A percentile compares a stretch with the other conserved stretches of the same genome.
Evolutionary conservation across 352 stramenopile species (phyloP).

Genomic region (Lagenidium sp.): DNA sequence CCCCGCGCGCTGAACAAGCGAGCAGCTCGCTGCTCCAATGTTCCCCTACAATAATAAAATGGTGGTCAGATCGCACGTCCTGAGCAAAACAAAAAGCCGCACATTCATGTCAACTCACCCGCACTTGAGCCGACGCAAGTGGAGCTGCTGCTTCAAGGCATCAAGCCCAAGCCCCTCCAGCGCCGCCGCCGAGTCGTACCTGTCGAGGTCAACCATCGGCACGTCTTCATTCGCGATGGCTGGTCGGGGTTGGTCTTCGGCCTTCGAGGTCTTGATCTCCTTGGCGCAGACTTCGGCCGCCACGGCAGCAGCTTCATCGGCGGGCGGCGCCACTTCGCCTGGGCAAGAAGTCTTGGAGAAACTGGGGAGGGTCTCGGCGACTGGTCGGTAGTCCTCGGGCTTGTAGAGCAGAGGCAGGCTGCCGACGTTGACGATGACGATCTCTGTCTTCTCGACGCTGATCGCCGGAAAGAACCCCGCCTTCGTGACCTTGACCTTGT

Average conservation of each 20-base stretch:
- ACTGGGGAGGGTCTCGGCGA: conserved; percentile 28
- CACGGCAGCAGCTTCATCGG: neutral
- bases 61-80: no score
- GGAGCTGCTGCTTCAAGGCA: conserved; percentile 88
- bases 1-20: conserved; percentile 91
- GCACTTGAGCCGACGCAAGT: conserved; percentile 93
- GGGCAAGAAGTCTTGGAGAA: conserved; percentile 2
- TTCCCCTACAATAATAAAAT: conserved; percentile 60
- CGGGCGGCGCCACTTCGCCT: neutral
- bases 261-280: conserved; percentile 4
- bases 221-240: conserved; percentile 5
- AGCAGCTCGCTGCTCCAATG: conserved; percentile 81
- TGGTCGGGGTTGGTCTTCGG: neutral
- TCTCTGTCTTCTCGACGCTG: conserved; percentile 76
- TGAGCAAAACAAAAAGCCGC: neutral
- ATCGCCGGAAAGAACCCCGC: conserved; percentile 69
- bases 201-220: conserved; percentile 30
- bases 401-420: conserved; percentile 60
- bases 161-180: conserved; percentile 88
- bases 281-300: conserved; percentile 1
- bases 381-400: conserved; percentile 24
- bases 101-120: conserved; percentile 48
- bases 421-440: conserved; percentile 80
- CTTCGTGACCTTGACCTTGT: conserved; percentile 21
- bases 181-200: conserved; percentile 44